Evolutionary conservation across 2,329 filamentous ascomycete genomes (phyloP).

Genomic region (Diaporthe citri): DNA sequence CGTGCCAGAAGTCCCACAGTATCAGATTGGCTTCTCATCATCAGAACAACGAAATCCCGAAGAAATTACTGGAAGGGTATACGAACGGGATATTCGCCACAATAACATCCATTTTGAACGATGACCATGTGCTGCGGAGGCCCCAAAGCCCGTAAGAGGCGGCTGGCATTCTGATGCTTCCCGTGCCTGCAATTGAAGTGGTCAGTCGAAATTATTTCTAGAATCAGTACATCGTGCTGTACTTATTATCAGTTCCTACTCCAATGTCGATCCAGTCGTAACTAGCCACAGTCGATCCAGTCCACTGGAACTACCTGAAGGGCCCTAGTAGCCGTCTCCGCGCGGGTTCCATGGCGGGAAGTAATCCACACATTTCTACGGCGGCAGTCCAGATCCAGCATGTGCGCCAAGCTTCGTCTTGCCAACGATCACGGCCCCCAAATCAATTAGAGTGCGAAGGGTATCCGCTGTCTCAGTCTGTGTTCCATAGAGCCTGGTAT

Average conservation of each 20-base stretch:
- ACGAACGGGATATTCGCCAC: background rate
- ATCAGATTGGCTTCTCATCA: too few species aligned
- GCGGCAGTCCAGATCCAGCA: background rate
- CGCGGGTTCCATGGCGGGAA: background rate
- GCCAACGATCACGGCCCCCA: background rate
- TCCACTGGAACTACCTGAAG: background rate
- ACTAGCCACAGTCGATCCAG: background rate
- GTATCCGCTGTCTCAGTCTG: background rate
- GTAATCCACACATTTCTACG: background rate
- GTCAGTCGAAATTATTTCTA: too few species aligned
- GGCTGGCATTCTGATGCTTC: background rate
- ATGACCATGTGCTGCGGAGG: background rate
- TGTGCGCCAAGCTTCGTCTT: background rate
- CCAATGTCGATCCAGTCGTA: background rate
- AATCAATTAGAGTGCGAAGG: background rate
- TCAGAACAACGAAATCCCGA: too few species aligned
- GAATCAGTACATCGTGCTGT: background rate
- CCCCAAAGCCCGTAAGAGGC: background rate
- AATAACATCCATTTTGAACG: background rate
- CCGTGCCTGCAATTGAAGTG: background rate
- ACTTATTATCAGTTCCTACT: background rate
- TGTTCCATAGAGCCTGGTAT: background rate
- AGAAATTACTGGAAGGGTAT: background rate
- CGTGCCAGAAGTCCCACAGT: too few species aligned
- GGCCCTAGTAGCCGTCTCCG: background rate